Base-by-base conservation (phyloP, 495 filamentous ascomycete genomes). In the Cercophora sp. region DNA sequence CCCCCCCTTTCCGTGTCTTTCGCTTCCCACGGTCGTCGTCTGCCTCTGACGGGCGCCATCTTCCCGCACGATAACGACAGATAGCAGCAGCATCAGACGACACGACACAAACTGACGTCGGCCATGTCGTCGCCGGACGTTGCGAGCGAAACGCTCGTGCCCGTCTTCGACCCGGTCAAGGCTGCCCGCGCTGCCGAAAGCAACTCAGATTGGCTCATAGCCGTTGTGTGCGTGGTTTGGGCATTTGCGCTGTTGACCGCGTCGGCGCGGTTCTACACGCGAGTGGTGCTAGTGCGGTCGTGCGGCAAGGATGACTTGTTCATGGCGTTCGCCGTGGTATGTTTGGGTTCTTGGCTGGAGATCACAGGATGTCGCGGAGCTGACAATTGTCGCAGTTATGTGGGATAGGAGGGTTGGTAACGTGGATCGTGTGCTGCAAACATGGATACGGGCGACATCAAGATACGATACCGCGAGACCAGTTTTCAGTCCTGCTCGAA, bases 241-340 rank as follows among this genome's bases (percentile, higher is more conserved):
- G 26, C 54, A 11, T 22, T 54, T 4, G 58, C 63, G 13, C 41
- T 68, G 13, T 31, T 55, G 23, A 51, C 63, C 0, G 58, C 57
- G 1, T 29, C 36, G 27, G 51, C 62, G 34, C 57, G 70, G 23
- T 59, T 70, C 35, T 73, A 69, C 54, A 66, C 65, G 16, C 55
- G 69, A 27, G 53, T 57, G 11, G 41, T 64, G 6, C 55, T 73
- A 13, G 56, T 66, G 39, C 64, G 70, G 13, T 60, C 63, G 16
- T 63, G 68, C 32, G 70, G 69, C 8, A 59, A 54, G 32, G 70
- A 73, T 55, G 70, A 83, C 57, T 76, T 71, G 39, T 67, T 77
- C 31, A 77, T 80, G 61, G 58, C 64, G 2, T 66, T 77, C 4
- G 45, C 64, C 5, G 60, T 62, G 48, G 64, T 67, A 52, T 51